Conservation (phyloP, 2,329 filamentous ascomycete species). For the Ascocoryne sarcoides region DNA sequence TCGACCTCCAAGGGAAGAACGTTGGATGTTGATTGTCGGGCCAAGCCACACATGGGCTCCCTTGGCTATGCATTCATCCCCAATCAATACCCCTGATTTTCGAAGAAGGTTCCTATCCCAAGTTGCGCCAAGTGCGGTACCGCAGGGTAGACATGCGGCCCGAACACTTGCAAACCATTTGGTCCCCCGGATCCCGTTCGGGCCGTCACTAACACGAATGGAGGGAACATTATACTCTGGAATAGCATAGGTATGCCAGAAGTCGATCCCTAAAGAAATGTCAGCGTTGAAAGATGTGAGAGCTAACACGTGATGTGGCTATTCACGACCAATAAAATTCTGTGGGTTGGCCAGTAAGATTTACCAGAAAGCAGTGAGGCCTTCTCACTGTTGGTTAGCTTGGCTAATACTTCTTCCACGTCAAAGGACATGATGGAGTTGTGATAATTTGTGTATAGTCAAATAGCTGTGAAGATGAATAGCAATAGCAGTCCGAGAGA, state of each 20-base stretch:
- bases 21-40: conserved; percentile 55
- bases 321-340: not conserved
- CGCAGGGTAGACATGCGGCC: conserved; percentile 53
- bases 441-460: not conserved
- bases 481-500: no score
- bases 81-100: conserved; percentile 42
- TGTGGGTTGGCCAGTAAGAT: no score
- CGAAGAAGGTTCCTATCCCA: conserved; percentile 46
- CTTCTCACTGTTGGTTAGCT: conserved; percentile 42
- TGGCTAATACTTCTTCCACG: conserved; percentile 42
- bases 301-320: not conserved
- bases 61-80: conserved; percentile 45
- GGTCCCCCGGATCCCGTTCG: conserved; percentile 59
- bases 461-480: no score
- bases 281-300: no score
- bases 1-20: conserved; percentile 49
- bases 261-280: conserved; percentile 45
- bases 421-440: conserved; percentile 40
- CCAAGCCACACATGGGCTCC: conserved; percentile 39
- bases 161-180: conserved; percentile 57
- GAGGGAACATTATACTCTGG: conserved; percentile 54
- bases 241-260: conserved; percentile 59
- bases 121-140: conserved; percentile 48
- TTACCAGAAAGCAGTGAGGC: conserved; percentile 41
- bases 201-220: conserved; percentile 58